A percentile compares a stretch with the other conserved stretches of the same genome.
phyloP scores from a whole-genome alignment of 2,329 filamentous ascomycete species.

The Ceratocystis diversiconidia region DNA sequence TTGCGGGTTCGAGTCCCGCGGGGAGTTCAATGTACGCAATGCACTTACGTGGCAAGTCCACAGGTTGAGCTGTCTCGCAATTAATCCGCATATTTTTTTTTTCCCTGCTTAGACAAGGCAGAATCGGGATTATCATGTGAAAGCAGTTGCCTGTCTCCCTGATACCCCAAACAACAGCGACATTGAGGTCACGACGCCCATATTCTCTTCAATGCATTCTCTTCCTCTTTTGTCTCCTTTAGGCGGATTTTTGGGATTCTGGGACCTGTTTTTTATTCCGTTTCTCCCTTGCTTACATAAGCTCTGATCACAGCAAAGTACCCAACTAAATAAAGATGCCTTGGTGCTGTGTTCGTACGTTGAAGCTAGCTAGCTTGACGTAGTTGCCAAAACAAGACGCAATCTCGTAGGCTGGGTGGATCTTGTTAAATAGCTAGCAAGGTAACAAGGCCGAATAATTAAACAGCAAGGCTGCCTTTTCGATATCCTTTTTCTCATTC shows the following conservation, averaged over 20 bases:
- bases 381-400: not conserved
- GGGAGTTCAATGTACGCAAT: not conserved
- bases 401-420: not conserved
- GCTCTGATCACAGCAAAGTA: not conserved
- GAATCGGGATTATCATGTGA: not conserved
- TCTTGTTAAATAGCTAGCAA: not conserved
- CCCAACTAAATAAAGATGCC: no score
- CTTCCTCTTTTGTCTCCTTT: no score
- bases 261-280: not conserved
- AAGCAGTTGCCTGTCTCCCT: not conserved
- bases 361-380: not conserved
- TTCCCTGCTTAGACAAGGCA: not conserved
- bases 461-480: not conserved
- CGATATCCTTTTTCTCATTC: not conserved
- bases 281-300: not conserved
- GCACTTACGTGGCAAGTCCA: not conserved
- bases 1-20: conserved; percentile 19
- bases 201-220: no score
- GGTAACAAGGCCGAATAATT: not conserved
- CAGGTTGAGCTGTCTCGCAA: not conserved
- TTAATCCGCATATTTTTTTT: not conserved
- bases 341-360: no score
- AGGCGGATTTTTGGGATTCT: no score
- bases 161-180: not conserved
- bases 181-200: not conserved